A percentile compares a stretch with the other conserved stretches of the same genome.
Conservation (phyloP, 352 stramenopile genomes). For the Phytopythium helicoides region DNA sequence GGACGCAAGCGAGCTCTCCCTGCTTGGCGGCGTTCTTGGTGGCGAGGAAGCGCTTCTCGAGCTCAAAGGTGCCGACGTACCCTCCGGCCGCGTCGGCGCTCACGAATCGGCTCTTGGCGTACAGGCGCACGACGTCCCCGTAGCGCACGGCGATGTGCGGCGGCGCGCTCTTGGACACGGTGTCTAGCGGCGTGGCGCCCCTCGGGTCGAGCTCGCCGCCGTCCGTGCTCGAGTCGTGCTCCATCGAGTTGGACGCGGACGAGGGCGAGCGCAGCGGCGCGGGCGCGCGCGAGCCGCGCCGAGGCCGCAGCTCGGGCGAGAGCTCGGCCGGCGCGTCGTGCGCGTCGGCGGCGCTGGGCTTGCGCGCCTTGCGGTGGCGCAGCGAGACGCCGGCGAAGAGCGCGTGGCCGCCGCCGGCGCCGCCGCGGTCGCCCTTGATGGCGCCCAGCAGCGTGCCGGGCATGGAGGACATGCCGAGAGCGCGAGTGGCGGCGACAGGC, state of each 20-base stretch:
- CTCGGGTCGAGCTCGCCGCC: neutral
- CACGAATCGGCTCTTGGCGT: slow-evolving; percentile 59
- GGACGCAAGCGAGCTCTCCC: slow-evolving; percentile 61
- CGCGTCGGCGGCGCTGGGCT: neutral
- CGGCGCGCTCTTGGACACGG: slow-evolving; percentile 40
- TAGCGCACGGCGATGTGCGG: slow-evolving; percentile 69
- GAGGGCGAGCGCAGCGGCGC: neutral
- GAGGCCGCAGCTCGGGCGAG: slow-evolving; percentile 9
- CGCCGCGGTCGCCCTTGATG: slow-evolving; percentile 36
- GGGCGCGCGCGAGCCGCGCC: neutral
- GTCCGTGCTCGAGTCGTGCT: neutral
- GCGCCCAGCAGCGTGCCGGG: slow-evolving; percentile 18
- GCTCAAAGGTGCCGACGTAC: slow-evolving; percentile 74
- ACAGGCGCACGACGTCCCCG: slow-evolving; percentile 67
- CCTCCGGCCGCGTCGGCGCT: slow-evolving; percentile 21
- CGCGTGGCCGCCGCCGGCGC: slow-evolving; percentile 15
- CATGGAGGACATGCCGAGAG: slow-evolving; percentile 1
- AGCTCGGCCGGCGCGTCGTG: neutral
- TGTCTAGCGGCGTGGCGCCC: slow-evolving; percentile 23
- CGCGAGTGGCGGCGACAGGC: neutral
- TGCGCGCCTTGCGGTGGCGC: slow-evolving; percentile 12
- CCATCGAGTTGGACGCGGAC: neutral
- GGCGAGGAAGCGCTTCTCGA: slow-evolving; percentile 50
- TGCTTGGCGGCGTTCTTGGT: slow-evolving; percentile 66
- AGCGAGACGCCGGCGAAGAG: slow-evolving; percentile 36